Evolutionary conservation across 2,329 filamentous ascomycete genomes (phyloP).

Genomic region (Alternaria sp.): DNA sequence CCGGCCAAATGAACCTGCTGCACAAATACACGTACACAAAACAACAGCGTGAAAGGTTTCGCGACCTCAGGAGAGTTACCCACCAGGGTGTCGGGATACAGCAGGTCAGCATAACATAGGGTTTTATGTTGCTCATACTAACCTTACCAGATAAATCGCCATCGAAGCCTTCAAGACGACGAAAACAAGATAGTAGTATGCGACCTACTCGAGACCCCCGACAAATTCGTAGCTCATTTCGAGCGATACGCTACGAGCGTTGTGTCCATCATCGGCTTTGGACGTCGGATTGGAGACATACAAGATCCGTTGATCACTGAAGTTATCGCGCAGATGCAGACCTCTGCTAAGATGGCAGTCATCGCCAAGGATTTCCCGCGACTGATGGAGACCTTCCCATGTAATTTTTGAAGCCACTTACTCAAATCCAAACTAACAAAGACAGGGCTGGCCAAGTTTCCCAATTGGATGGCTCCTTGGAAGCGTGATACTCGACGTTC

Average conservation of each 20-base stretch:
- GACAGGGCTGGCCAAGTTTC: slow-evolving; percentile 57
- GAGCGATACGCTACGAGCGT: slow-evolving; percentile 62
- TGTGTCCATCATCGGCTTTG: slow-evolving; percentile 63
- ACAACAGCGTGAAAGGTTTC: slow-evolving; percentile 36
- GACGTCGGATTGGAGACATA: slow-evolving; percentile 57
- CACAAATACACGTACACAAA: slow-evolving; percentile 42
- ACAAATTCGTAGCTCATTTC: slow-evolving; percentile 60
- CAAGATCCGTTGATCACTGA: slow-evolving; percentile 65
- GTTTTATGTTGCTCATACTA: neutral
- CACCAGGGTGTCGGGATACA: slow-evolving; percentile 52
- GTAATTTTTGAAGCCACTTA: neutral
- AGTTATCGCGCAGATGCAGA: slow-evolving; percentile 63
- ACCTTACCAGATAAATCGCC: slow-evolving; percentile 37
- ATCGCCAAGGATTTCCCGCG: slow-evolving; percentile 62
- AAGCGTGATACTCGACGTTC: slow-evolving; percentile 38
- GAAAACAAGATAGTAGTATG: slow-evolving; percentile 61
- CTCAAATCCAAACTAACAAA: neutral
- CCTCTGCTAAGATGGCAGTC: slow-evolving; percentile 60
- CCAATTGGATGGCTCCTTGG: slow-evolving; percentile 54
- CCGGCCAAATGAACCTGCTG: slow-evolving; percentile 42
- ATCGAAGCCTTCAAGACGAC: slow-evolving; percentile 64
- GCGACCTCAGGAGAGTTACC: slow-evolving; percentile 39
- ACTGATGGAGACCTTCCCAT: slow-evolving; percentile 62
- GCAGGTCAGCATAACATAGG: slow-evolving; percentile 49
- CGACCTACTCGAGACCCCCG: slow-evolving; percentile 54